phyloP scores from a whole-genome alignment of 2,329 filamentous ascomycete genomes.

The Ophiostoma australiae region DNA sequence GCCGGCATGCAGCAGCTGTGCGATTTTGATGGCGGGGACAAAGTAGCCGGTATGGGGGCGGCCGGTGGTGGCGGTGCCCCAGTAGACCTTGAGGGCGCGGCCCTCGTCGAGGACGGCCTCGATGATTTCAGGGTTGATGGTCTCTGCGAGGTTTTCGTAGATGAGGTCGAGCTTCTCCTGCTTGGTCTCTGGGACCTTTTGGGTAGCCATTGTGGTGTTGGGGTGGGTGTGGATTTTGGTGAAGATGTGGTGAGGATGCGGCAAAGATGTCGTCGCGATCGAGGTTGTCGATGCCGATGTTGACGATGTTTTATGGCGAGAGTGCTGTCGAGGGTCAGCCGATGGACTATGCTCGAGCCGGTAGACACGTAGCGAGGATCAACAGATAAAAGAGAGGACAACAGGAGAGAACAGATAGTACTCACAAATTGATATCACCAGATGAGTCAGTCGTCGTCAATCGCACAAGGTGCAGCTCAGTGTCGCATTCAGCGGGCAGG shows the following conservation, averaged over 20 bases:
- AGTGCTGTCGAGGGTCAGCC: neutral
- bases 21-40: slow-evolving; percentile 82
- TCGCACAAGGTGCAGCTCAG: slow-evolving; percentile 8
- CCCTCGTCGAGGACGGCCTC: slow-evolving; percentile 66
- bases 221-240: neutral
- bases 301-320: neutral
- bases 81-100: slow-evolving; percentile 73
- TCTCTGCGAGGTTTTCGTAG: slow-evolving; percentile 72
- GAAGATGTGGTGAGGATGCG: neutral
- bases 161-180: slow-evolving; percentile 66
- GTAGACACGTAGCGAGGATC: neutral
- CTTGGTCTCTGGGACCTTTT: slow-evolving; percentile 27
- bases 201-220: slow-evolving; percentile 24
- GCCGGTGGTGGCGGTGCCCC: slow-evolving; percentile 84
- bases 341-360: too few relatives aligned
- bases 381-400: neutral
- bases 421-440: neutral
- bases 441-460: slow-evolving; percentile 1
- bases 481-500: slow-evolving; percentile 2
- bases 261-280: too few relatives aligned
- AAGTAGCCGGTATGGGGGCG: slow-evolving; percentile 87
- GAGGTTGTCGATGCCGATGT: too few relatives aligned
- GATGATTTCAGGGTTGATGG: slow-evolving; percentile 79
- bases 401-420: neutral
- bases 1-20: slow-evolving; percentile 76